phyloP scores from a whole-genome alignment of 345 rosid species.

The Salix caprea region DNA sequence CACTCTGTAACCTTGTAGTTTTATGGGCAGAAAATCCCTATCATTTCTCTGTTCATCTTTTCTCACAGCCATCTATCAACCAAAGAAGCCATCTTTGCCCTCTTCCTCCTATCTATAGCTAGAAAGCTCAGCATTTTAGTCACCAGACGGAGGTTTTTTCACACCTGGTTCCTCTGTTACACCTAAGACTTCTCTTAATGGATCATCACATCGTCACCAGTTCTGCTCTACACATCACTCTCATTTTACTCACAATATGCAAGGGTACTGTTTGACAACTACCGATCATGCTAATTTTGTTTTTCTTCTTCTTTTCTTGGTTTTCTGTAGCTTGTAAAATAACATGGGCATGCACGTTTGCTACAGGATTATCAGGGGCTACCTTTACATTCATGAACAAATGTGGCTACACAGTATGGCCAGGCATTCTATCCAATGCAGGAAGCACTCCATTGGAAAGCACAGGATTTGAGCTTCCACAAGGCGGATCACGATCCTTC shows the following conservation, averaged over 20 bases:
- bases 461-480: constrained; percentile 27
- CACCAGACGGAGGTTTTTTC: neutral
- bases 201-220: constrained; percentile 12
- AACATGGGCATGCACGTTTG: neutral
- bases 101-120: neutral
- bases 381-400: constrained; percentile 25
- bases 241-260: constrained; percentile 28
- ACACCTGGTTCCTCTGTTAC: neutral
- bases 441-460: constrained; percentile 19
- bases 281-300: neutral
- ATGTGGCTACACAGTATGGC: constrained; percentile 30
- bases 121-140: neutral
- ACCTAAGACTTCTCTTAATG: constrained; percentile 15
- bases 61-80: neutral
- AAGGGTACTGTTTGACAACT: constrained; percentile 25
- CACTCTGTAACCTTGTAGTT: neutral
- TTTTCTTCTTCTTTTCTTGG: neutral
- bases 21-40: neutral
- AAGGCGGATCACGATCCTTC: constrained; percentile 20
- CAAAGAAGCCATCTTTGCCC: neutral
- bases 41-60: neutral
- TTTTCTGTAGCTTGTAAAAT: neutral
- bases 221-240: constrained; percentile 14
- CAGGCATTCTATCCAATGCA: constrained; percentile 29
- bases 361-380: constrained; percentile 13